These are phyloP conservation scores for Solanum microdontum DNA, from an alignment of 257 asterid genomes.

Conservation along the genomic window DNA sequence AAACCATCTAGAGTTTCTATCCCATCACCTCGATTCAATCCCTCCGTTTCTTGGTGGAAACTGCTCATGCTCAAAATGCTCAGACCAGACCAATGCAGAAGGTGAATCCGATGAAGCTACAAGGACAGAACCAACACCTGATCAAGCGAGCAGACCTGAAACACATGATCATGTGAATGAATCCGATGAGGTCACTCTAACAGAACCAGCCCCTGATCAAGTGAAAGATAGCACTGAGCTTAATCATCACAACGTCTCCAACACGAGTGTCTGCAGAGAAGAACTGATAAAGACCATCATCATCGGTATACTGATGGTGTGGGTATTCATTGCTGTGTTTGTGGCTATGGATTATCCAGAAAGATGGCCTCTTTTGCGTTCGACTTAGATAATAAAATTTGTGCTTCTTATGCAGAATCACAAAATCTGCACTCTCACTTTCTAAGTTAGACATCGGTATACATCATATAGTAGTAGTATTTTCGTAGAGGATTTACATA, in stretches of 20 bases:
- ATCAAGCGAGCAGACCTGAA: background rate
- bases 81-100: background rate
- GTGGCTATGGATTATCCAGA: slow-evolving; percentile 1
- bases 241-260: background rate
- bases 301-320: slow-evolving; percentile 4
- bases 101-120: background rate
- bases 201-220: background rate
- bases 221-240: background rate
- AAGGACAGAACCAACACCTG: background rate
- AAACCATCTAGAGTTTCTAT: slow-evolving; percentile 17
- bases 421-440: background rate
- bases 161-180: background rate
- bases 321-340: slow-evolving; percentile 5
- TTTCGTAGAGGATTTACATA: background rate
- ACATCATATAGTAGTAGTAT: background rate
- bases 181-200: background rate
- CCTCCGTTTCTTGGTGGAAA: slow-evolving; percentile 29
- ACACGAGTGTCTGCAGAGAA: background rate
- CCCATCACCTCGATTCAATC: slow-evolving; percentile 10
- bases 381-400: background rate
- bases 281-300: slow-evolving; percentile 1
- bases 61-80: slow-evolving; percentile 26
- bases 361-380: background rate
- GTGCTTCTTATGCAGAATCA: background rate
- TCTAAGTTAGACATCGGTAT: background rate